phyloP scores from a whole-genome alignment of 2,329 filamentous ascomycete species.

The Penicillium sp. region DNA sequence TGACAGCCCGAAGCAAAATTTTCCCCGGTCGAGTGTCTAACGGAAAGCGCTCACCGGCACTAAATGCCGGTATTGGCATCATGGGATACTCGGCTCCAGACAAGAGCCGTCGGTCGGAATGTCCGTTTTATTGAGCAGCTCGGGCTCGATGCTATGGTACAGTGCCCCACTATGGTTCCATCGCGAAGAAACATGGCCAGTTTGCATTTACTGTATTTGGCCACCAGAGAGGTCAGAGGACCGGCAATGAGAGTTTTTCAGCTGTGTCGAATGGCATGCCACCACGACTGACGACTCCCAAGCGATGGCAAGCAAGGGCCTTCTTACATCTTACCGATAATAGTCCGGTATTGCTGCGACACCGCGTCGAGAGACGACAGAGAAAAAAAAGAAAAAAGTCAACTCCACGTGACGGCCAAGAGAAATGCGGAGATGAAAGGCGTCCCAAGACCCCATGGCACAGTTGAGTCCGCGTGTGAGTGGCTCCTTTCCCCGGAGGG shows the following conservation, averaged over 20 bases:
- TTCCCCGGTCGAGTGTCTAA: background rate
- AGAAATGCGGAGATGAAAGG: constrained; percentile 1
- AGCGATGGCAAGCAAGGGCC: background rate
- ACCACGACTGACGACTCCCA: background rate
- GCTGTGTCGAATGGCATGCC: background rate
- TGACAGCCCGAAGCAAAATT: background rate
- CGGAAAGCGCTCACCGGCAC: background rate
- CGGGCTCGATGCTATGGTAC: background rate
- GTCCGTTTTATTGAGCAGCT: background rate
- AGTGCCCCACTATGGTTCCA: background rate
- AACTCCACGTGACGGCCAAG: background rate
- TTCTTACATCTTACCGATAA: constrained; percentile 1
- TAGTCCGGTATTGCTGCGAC: background rate
- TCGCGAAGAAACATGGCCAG: background rate
- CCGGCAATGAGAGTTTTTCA: background rate
- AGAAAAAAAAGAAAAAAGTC: background rate
- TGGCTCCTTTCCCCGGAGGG: constrained; percentile 5
- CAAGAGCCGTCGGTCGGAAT: background rate
- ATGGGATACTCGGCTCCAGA: background rate
- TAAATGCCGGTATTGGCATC: background rate
- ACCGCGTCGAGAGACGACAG: background rate
- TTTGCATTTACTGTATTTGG: background rate
- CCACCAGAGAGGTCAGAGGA: background rate
- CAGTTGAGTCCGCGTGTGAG: background rate
- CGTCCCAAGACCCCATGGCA: background rate